Evolutionary conservation across 2,329 filamentous ascomycete species (phyloP), one percentile per base, ranked within the genome.

Genomic region (Colletotrichum sp.): DNA sequence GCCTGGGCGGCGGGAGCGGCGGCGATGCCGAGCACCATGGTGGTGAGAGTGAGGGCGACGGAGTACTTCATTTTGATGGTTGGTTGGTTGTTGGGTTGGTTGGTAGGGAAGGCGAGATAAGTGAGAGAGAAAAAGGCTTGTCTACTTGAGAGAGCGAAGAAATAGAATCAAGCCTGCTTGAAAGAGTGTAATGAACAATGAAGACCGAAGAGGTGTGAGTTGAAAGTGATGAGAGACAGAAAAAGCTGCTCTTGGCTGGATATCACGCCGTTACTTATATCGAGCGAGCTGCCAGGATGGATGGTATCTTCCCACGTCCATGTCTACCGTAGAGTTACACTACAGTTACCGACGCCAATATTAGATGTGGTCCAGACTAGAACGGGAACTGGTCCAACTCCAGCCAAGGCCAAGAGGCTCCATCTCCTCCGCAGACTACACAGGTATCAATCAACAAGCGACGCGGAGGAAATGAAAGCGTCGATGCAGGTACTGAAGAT

Each of bases 381-480:
- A 63, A 32, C 34, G 34, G 55, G 39, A 55, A 28, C 24, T 60
- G 61, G 30, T 28, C 30, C 52, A 26, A 52, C 8, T 9, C 21
- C 8, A 28, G 48, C 32, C 67, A 48, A 74, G 67, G 32, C 24
- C 43, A 55, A 39, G 64, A 59, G 43, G 68, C 39, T 64, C 63
- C 63, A 68, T 43, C 9, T 63, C 63, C 69, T 75, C 73, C 57
- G 69, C 70, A 67, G 32, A n/a, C 59, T 24, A 60, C 48, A 59
- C 68, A 21, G 68, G 30, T 48, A 48, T 75, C 64, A 75, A 75
- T 75, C 64, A 75, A 75, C 13, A 75, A 43, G 73, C 73, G 70
- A 75, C 73, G 73, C 73, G 70, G 73, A 73, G 73, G 73, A 75
- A 73, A 75, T 75, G 70, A 75, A 60, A 68, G 26, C 32, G 73